Percentiles rank a stretch among this genome's conserved stretches.
phyloP scores from a whole-genome alignment of 2,329 filamentous ascomycete species.

The Talaromyces verruculosus region DNA sequence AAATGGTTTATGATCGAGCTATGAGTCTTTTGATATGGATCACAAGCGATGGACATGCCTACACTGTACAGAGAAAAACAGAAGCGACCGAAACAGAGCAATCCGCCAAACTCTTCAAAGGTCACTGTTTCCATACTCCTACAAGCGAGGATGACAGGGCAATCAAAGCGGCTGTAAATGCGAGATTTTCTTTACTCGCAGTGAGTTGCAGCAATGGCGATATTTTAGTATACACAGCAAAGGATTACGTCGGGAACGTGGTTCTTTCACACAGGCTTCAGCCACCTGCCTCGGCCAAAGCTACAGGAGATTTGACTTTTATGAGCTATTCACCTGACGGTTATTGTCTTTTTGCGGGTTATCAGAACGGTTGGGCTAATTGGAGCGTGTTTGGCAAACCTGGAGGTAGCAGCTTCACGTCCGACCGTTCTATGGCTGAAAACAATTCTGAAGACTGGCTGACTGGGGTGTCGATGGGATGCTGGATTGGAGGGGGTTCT shows the following conservation, averaged over 20 bases:
- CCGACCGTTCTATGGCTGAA: slow-evolving; percentile 63
- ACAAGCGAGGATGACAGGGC: slow-evolving; percentile 61
- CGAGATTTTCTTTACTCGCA: slow-evolving; percentile 88
- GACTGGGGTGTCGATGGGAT: slow-evolving; percentile 71
- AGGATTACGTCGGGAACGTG: slow-evolving; percentile 91
- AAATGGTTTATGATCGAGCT: slow-evolving; percentile 91
- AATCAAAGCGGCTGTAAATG: slow-evolving; percentile 79
- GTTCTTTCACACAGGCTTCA: slow-evolving; percentile 77
- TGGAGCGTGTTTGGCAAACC: slow-evolving; percentile 98
- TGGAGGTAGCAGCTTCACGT: slow-evolving; percentile 77
- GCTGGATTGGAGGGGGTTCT: slow-evolving; percentile 84
- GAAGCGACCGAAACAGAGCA: slow-evolving; percentile 47
- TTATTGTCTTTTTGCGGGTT: slow-evolving; percentile 92
- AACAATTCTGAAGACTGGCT: slow-evolving; percentile 80
- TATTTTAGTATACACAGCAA: slow-evolving; percentile 85
- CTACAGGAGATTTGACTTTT: slow-evolving; percentile 70
- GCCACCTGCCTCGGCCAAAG: slow-evolving; percentile 64
- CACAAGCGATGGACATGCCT: slow-evolving; percentile 80
- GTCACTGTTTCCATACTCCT: slow-evolving; percentile 85
- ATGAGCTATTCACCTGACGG: slow-evolving; percentile 90
- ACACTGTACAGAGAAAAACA: slow-evolving; percentile 75
- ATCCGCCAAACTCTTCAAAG: slow-evolving; percentile 73
- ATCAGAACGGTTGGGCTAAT: slow-evolving; percentile 86
- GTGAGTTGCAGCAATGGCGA: slow-evolving; percentile 77
- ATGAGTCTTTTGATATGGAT: slow-evolving; percentile 97